phyloP scores from a whole-genome alignment of 768 basidiomycete species.

The Tulasnella calospora region DNA sequence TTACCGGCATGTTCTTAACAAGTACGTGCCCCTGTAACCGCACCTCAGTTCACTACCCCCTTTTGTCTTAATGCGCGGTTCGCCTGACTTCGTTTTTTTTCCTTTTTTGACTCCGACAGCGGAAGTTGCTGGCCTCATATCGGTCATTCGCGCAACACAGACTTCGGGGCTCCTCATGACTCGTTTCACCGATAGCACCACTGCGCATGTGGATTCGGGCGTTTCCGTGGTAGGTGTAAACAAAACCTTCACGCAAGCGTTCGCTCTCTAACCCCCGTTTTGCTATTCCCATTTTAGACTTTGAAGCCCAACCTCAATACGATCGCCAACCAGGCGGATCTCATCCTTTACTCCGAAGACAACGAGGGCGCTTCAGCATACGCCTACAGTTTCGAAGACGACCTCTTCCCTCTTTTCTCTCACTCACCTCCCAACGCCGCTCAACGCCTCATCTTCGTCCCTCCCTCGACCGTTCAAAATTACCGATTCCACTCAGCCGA shows the following conservation, averaged over 20 bases:
- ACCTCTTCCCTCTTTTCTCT: constrained; percentile 19
- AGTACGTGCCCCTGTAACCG: constrained; percentile 11
- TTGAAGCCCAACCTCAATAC: constrained; percentile 24
- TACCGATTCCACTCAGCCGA: constrained; percentile 17
- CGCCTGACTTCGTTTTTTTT: not conserved
- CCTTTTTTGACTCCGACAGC: constrained; percentile 7
- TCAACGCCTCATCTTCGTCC: constrained; percentile 8
- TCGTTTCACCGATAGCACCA: constrained; percentile 6
- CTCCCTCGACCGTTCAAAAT: constrained; percentile 14
- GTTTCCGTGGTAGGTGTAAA: constrained; percentile 15
- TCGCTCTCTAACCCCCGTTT: not conserved
- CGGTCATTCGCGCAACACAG: constrained; percentile 18
- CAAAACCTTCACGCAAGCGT: not conserved
- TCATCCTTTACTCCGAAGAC: constrained; percentile 25
- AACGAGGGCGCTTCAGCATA: constrained; percentile 19
- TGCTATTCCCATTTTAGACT: not conserved
- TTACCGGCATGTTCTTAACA: constrained; percentile 26
- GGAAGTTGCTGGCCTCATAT: constrained; percentile 26
- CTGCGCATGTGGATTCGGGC: constrained; percentile 23
- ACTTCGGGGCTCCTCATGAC: constrained; percentile 26
- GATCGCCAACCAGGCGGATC: constrained; percentile 21
- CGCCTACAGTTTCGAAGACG: constrained; percentile 23
- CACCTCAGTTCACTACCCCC: constrained; percentile 9
- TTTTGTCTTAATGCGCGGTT: not conserved
- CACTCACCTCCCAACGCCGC: constrained; percentile 14